Percentiles rank a stretch among this genome's conserved stretches.
Evolutionary conservation across 805 yeast genomes (phyloP).

Genomic region (Wickerhamiella spandovensis): DNA sequence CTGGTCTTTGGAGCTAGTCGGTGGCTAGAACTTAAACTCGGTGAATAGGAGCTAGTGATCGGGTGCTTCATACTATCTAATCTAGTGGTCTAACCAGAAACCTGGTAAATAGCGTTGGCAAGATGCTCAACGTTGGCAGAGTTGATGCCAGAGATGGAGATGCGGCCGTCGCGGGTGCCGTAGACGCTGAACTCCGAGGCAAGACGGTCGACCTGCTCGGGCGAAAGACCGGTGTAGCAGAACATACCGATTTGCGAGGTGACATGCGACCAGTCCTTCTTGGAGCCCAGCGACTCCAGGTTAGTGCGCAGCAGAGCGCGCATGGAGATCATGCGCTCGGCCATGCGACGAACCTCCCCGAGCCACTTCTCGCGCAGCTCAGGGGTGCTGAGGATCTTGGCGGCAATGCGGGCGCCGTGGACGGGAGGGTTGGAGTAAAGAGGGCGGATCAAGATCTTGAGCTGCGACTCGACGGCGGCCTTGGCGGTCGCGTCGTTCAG

Average conservation of each 20-base stretch:
- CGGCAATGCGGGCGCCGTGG: slow-evolving; percentile 86
- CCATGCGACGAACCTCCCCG: slow-evolving; percentile 72
- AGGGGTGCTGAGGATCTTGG: slow-evolving; percentile 56
- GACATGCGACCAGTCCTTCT: slow-evolving; percentile 89
- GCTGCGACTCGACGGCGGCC: slow-evolving; percentile 47
- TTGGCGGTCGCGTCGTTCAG: slow-evolving; percentile 30
- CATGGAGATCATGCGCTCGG: slow-evolving; percentile 69
- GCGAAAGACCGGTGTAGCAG: slow-evolving; percentile 76
- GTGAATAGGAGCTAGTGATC: neutral
- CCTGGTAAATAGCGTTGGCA: slow-evolving; percentile 28
- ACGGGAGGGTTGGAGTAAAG: slow-evolving; percentile 92
- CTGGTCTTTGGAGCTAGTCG: no score
- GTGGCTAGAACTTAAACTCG: no score
- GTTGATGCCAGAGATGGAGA: slow-evolving; percentile 82
- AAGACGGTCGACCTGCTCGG: slow-evolving; percentile 64
- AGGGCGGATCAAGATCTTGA: slow-evolving; percentile 61
- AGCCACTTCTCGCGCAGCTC: slow-evolving; percentile 68
- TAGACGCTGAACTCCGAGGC: slow-evolving; percentile 66
- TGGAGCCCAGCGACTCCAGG: slow-evolving; percentile 54
- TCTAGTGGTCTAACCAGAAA: slow-evolving; percentile 7
- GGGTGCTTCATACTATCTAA: neutral
- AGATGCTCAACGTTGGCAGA: slow-evolving; percentile 54
- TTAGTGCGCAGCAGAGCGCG: slow-evolving; percentile 51
- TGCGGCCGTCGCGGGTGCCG: slow-evolving; percentile 81
- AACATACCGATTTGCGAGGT: slow-evolving; percentile 91